phyloP scores from a whole-genome alignment of 1,284 basidiomycete genomes.

The Puccinia coronata region DNA sequence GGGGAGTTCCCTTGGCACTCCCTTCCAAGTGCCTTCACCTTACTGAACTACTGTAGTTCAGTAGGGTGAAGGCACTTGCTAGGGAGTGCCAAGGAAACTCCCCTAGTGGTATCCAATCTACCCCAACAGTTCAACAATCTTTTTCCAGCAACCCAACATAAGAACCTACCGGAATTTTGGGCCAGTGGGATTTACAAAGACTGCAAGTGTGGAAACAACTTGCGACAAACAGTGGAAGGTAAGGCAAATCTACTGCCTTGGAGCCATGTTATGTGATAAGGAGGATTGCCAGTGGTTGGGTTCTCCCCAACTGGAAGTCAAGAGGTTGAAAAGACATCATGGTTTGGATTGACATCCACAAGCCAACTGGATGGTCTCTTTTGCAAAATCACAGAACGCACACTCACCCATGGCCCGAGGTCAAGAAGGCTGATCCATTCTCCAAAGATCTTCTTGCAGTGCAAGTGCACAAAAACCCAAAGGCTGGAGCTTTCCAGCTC shows the following conservation, averaged over 20 bases:
- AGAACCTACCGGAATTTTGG: too few species aligned
- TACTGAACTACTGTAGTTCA: too few species aligned
- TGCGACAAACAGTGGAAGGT: background rate
- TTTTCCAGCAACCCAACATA: too few species aligned
- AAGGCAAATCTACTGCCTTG: background rate
- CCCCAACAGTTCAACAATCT: too few species aligned
- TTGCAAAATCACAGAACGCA: background rate
- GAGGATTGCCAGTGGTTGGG: background rate
- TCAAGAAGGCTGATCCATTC: background rate
- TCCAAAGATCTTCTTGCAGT: background rate
- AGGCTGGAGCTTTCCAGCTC: background rate
- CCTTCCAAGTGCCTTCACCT: too few species aligned
- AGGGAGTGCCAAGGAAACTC: too few species aligned
- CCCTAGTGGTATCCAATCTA: too few species aligned
- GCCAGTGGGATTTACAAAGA: too few species aligned
- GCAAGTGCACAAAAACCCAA: background rate
- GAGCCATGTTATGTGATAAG: background rate
- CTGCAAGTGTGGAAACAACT: too few species aligned
- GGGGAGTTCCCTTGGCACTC: too few species aligned
- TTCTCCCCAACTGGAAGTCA: background rate
- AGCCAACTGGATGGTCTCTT: background rate
- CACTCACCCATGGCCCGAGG: background rate
- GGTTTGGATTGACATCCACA: background rate
- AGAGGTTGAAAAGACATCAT: background rate
- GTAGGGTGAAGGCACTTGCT: too few species aligned